Base-by-base conservation (phyloP, 345 rosid species). In the Eucalyptus pauciflora region DNA sequence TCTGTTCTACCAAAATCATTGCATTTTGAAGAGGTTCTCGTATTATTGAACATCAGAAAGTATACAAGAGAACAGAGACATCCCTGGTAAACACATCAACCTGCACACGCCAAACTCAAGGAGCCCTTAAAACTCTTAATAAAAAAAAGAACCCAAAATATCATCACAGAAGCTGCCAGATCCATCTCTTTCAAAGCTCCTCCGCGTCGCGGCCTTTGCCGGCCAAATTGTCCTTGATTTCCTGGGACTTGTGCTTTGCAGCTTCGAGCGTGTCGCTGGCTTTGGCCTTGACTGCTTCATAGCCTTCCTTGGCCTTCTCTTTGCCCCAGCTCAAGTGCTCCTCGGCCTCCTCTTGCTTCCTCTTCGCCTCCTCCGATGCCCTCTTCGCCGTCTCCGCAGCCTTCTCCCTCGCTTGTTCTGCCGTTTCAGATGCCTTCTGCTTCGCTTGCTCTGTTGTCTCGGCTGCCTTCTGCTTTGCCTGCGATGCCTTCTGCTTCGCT, bases 291-390 rank as follows among this genome's bases (percentile, higher is more conserved):
- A 90, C 92, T 8, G 90, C 86, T 16, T 90, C 92, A n/a, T 69
- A 88, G 4, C 92, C 93, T 37, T 90, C 90, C 50, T 71, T 90
- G 54, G 93, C 92, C 41, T 90, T 93, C 90, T 88, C 92, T 46
- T 91, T 88, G 10, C 92, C 93, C 93, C 93, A 93, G 25, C 85
- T 86, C 64, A 88, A 12, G 4, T 87, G 85, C 89, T 92, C 92
- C 76, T 83, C 92, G 3, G 88, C 49, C 60, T 89, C 88, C 13
- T 14, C 90, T 50, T 88, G 89, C 86, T 88, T 87, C 81, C 52
- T 87, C 87, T 86, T 51, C 15, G 54, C 86, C 37, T 89, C 88
- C 46, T 89, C 89, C 15, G 50, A 54, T 1, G 93, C 92, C 9
- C 89, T 90, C 71, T 76, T 86, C 2, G 54, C 89, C 11, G 64